A percentile compares a stretch with the other conserved stretches of the same genome.
Conservation (phyloP, 1,284 basidiomycete genomes). For the Omphalotus olearius region DNA sequence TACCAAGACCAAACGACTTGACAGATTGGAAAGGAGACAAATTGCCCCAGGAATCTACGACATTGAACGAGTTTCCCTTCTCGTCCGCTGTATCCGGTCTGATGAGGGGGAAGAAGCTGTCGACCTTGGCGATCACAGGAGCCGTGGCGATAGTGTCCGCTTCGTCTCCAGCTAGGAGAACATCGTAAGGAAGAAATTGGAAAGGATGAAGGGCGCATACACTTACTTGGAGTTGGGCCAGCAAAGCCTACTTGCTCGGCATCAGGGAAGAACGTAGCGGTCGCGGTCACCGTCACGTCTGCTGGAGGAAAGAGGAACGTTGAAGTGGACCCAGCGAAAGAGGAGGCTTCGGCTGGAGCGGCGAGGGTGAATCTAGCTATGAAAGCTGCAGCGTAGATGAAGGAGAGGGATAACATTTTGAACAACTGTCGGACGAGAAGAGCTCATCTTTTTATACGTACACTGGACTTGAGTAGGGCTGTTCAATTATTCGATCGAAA, state of each 20-base stretch:
- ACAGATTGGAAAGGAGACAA: constrained; percentile 58
- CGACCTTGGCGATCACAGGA: constrained; percentile 32
- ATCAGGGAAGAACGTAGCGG: constrained; percentile 35
- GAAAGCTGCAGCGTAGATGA: constrained; percentile 4
- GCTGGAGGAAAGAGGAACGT: constrained; percentile 31
- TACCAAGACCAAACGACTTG: constrained; percentile 47
- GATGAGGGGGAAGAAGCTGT: constrained; percentile 32
- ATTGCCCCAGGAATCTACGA: constrained; percentile 50
- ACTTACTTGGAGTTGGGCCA: constrained; percentile 38
- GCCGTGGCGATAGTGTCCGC: constrained; percentile 44
- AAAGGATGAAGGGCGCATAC: not conserved
- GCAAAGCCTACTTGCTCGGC: constrained; percentile 42
- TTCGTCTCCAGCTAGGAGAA: constrained; percentile 41
- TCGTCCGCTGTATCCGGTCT: constrained; percentile 32
- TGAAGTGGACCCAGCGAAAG: constrained; percentile 30
- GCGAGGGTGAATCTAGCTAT: not conserved
- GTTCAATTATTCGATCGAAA: too few relatives aligned
- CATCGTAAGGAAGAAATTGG: not conserved
- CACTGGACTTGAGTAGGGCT: too few relatives aligned
- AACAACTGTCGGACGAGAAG: too few relatives aligned
- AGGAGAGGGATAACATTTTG: constrained; percentile 6
- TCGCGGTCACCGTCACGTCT: constrained; percentile 24
- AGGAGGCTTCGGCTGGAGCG: constrained; percentile 19
- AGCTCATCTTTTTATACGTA: too few relatives aligned
- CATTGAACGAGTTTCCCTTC: constrained; percentile 32